A percentile compares a stretch with the other conserved stretches of the same genome.
phyloP scores from a whole-genome alignment of 495 filamentous ascomycete genomes.

The Penicillium diatomitis region DNA sequence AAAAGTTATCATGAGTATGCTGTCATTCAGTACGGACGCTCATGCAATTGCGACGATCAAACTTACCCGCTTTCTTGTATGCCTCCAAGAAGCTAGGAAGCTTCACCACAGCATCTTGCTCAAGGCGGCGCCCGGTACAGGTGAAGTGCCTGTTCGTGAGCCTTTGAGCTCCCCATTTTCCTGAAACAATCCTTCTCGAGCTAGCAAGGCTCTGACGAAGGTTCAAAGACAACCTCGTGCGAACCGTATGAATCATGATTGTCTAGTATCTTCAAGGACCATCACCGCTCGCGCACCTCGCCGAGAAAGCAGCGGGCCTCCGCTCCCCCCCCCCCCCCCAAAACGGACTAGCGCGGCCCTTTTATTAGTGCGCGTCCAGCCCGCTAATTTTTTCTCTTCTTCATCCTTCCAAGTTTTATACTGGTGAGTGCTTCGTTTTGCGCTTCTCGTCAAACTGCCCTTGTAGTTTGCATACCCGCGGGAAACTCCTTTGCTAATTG shows the following conservation, averaged over 20 bases:
- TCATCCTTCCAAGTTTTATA: conserved; percentile 98
- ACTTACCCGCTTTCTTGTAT: conserved; percentile 43
- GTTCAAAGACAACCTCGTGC: conserved; percentile 6
- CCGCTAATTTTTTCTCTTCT: conserved; percentile 47
- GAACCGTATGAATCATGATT: conserved; percentile 1
- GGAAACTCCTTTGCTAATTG: conserved; percentile 32
- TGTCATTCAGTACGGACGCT: no score
- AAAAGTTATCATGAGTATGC: conserved; percentile 2
- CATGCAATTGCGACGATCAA: not conserved
- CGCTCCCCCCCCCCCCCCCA: conserved; percentile 18
- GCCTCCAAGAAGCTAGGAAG: conserved; percentile 28
- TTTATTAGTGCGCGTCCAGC: conserved; percentile 14
- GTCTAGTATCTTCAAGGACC: not conserved
- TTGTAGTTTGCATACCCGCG: not conserved
- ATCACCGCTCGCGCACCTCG: conserved; percentile 6
- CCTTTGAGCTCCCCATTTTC: conserved; percentile 7
- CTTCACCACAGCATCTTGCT: conserved; percentile 11
- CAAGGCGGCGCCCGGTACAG: conserved; percentile 13
- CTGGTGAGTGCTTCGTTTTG: conserved; percentile 52
- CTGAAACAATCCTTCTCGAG: conserved; percentile 5
- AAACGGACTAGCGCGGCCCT: conserved; percentile 19
- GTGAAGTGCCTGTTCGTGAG: conserved; percentile 18
- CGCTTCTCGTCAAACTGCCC: not conserved
- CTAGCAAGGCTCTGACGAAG: conserved; percentile 20
- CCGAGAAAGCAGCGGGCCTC: conserved; percentile 13